Conservation (phyloP, 106 monocot species). For the Iris macrosiphon region DNA sequence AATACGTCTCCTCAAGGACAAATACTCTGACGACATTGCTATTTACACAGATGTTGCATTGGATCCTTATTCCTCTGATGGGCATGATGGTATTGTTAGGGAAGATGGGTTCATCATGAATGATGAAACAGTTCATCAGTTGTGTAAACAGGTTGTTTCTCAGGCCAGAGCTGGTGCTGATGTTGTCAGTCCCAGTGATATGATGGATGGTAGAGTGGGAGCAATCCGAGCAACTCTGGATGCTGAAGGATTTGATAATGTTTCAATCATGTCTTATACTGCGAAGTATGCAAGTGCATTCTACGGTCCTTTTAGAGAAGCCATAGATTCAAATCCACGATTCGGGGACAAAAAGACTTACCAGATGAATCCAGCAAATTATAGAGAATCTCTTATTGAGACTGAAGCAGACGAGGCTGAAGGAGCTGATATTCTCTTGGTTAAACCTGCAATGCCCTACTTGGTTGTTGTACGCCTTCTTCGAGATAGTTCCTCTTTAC, state of each 20-base stretch:
- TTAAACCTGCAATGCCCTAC: slow-evolving; percentile 70
- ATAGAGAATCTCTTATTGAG: slow-evolving; percentile 89
- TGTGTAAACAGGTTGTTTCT: slow-evolving; percentile 95
- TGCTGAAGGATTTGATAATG: slow-evolving; percentile 87
- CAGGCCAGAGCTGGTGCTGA: slow-evolving; percentile 98
- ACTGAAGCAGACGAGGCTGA: slow-evolving; percentile 68
- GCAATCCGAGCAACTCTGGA: slow-evolving; percentile 83
- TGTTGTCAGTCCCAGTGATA: slow-evolving; percentile 97
- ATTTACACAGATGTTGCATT: slow-evolving; percentile 99
- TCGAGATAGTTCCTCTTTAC: slow-evolving; percentile 69
- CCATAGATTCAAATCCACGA: slow-evolving; percentile 95
- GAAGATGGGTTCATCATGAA: slow-evolving; percentile 99
- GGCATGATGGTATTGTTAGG: slow-evolving; percentile 98
- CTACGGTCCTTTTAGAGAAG: slow-evolving; percentile 68
- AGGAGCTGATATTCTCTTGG: slow-evolving; percentile 94
- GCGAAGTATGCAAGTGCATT: slow-evolving; percentile 60
- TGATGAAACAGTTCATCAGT: slow-evolving; percentile 97
- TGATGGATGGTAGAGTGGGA: slow-evolving; percentile 96
- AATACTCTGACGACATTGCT: slow-evolving; percentile 83
- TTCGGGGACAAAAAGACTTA: slow-evolving; percentile 99
- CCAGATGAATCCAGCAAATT: slow-evolving; percentile 99
- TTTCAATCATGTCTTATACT: slow-evolving; percentile 97
- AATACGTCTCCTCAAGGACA: slow-evolving; percentile 91
- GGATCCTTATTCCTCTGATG: slow-evolving; percentile 98
- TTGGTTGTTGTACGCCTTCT: slow-evolving; percentile 55